These are phyloP conservation scores for Lithospermum erythrorhizon DNA, from an alignment of 257 asterid species.

Conservation along the genomic window DNA sequence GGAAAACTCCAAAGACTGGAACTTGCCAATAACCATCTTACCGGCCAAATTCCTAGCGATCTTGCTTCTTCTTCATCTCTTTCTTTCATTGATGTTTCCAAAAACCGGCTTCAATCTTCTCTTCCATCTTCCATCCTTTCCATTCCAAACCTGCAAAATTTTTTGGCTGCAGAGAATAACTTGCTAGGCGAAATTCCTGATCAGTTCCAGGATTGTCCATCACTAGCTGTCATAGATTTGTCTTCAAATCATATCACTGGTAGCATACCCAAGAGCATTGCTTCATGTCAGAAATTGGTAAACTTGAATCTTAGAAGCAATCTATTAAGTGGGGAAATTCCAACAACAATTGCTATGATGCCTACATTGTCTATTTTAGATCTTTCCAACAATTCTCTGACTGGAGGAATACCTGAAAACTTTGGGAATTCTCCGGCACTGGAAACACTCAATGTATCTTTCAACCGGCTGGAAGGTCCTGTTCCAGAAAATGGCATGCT, in stretches of 20 bases:
- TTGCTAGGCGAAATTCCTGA: constrained; percentile 54
- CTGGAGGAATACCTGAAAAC: constrained; percentile 56
- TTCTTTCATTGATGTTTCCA: constrained; percentile 54
- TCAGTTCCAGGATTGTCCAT: constrained; percentile 52
- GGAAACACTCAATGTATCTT: constrained; percentile 51
- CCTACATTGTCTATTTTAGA: constrained; percentile 50
- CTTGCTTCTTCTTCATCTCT: constrained; percentile 48
- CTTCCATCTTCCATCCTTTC: constrained; percentile 57
- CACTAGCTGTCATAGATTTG: constrained; percentile 48
- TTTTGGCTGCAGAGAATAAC: constrained; percentile 39
- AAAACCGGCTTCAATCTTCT: constrained; percentile 42
- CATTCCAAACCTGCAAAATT: constrained; percentile 43
- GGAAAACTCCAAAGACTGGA: constrained; percentile 49
- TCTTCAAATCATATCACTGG: constrained; percentile 54
- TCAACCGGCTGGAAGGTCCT: constrained; percentile 53
- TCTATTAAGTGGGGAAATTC: constrained; percentile 42
- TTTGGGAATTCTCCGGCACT: constrained; percentile 75
- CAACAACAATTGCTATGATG: constrained; percentile 45
- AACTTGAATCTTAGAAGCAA: constrained; percentile 47
- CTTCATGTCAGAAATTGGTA: constrained; percentile 57
- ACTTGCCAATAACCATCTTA: constrained; percentile 42
- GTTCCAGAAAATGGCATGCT: constrained; percentile 59
- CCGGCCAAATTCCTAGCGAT: constrained; percentile 55
- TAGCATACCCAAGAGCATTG: constrained; percentile 46
- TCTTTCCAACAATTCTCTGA: constrained; percentile 62